phyloP scores from a whole-genome alignment of 805 yeast genomes.

The Aciculoconidium aculeatum region DNA sequence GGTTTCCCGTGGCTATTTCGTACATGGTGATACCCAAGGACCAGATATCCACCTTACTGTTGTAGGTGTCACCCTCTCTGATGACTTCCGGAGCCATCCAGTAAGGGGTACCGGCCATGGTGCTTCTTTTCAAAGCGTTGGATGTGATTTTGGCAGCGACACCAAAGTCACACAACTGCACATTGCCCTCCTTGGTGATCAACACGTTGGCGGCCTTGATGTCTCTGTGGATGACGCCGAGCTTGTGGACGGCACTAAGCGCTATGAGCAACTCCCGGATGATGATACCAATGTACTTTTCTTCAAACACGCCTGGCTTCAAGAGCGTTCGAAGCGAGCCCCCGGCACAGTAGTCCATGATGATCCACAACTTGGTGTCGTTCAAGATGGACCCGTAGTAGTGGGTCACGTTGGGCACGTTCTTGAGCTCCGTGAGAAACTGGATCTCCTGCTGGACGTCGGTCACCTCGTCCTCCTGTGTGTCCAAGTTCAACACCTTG shows the following conservation, averaged over 20 bases:
- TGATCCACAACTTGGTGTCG: conserved; percentile 93
- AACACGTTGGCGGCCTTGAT: conserved; percentile 94
- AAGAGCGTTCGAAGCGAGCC: conserved; percentile 86
- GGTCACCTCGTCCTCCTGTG: conserved; percentile 87
- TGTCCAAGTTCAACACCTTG: conserved; percentile 86
- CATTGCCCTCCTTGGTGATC: conserved; percentile 82
- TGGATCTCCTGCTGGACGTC: conserved; percentile 94
- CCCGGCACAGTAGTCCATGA: conserved; percentile 97
- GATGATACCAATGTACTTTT: conserved; percentile 74
- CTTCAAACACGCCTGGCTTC: conserved; percentile 85
- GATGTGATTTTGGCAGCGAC: conserved; percentile 92
- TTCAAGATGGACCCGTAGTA: conserved; percentile 84
- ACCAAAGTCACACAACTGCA: conserved; percentile 94
- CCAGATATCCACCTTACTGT: conserved; percentile 94
- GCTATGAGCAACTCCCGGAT: conserved; percentile 78
- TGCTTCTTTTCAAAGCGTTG: conserved; percentile 71
- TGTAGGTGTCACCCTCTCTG: conserved; percentile 82
- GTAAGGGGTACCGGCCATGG: conserved; percentile 94
- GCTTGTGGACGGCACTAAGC: conserved; percentile 71
- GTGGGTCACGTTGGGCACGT: conserved; percentile 86
- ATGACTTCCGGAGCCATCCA: conserved; percentile 99
- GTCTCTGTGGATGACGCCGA: conserved; percentile 93
- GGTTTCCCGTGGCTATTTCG: conserved; percentile 95
- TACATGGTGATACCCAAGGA: conserved; percentile 90
- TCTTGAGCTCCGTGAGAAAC: conserved; percentile 73